Evolutionary conservation across 768 basidiomycete species (phyloP), one percentile per base, ranked within the genome.

Genomic region (Leucocoprinus birnbaumii): DNA sequence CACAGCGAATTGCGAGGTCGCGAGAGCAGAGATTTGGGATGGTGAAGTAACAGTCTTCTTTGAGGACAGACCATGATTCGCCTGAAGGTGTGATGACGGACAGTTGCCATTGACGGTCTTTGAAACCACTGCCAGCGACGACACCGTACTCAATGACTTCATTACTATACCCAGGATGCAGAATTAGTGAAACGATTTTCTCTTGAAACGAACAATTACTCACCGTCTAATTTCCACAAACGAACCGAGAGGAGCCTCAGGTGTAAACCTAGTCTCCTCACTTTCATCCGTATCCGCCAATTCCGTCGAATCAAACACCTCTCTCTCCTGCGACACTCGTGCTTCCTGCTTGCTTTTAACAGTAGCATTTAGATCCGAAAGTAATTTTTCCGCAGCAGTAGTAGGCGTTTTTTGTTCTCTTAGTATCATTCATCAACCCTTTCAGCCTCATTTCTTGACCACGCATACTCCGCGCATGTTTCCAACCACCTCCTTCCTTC

Each of bases 41-140:
- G 22, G 73, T 61, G 64, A 85, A 88, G 62, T 76, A 73, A 60
- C 87, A 71, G 56, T 91, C 86, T n/a, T 71, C 61, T 10, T 71
- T 71, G 16, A 69, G 60, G 55, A 81, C 79, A 2, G 63, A 56
- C 73, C 80, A 78, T 1, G 83, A 48, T 53, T 86, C 82, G 3
- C 89, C 89, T 63, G 75, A 53, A 62, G 79, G 62, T 66, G 78
- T 62, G 11, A 76, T 61, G 9, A 61, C 52, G 4, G 57, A 45
- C 26, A 62, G 47, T 26, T 46, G 53, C 57, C 50, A 56, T n/a
- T 59, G 57, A 42, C 58, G 56, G 37, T 65, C 58, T 7, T 41
- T 41, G 16, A 53, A 57, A 14, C 21, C 21, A 40, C 67, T 62
- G 8, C 67, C 68, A 6, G 73, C 53, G 10, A 72, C 66, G 2